Base-by-base conservation (phyloP, 164 flowering plant genomes). In the Liriodendron chinense region DNA sequence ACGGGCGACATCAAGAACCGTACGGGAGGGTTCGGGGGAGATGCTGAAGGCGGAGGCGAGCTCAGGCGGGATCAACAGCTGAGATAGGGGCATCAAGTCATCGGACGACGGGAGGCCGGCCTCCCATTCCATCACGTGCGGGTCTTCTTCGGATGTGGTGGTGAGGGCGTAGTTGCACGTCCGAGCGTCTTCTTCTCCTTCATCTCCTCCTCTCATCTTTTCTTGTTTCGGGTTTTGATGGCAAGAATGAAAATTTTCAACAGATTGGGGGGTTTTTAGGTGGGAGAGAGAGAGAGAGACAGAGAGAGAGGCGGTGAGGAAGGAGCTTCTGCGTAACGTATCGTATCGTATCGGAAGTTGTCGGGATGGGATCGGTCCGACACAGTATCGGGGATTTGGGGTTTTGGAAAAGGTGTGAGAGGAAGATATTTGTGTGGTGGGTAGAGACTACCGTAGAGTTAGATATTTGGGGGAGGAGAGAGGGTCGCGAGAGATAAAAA, bases 11-110 rank as follows among this genome's bases (percentile, higher is more conserved):
- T 96, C 98, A 20, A 77, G 47, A 24, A 75, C 13, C 43, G 86
- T 88, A 65, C 86, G 82, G 77, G 22, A 66, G 1, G 91, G 91
- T 78, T 84, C 93, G 64, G 92, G 89, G 2, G 83, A 61, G 71
- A 96, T 90, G 74, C 89, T 88, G 82, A 96, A 96, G 10, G 99
- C 98, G 65, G 91, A 83, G 0, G 95, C 91, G 7, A 96, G 87
- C 77, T 84, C 91, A 56, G 84, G 83, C 47, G 98, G 86, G 65
- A 94, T 83, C 79, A 96, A 75, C 20, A 67, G 26, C 83, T 96
- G 95, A 20, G 90, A 84, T 7, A 94, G 74, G 16, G 97, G 98
- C 9, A 90, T 88, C 23, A 94, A 81, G 74, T 94, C 98, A 65
- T 78, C 84, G 28, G 74, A 24, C 71, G 24, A 72, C 0, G 99